phyloP scores from a whole-genome alignment of 345 rosid genomes.

The Mallotus nudiflorus region DNA sequence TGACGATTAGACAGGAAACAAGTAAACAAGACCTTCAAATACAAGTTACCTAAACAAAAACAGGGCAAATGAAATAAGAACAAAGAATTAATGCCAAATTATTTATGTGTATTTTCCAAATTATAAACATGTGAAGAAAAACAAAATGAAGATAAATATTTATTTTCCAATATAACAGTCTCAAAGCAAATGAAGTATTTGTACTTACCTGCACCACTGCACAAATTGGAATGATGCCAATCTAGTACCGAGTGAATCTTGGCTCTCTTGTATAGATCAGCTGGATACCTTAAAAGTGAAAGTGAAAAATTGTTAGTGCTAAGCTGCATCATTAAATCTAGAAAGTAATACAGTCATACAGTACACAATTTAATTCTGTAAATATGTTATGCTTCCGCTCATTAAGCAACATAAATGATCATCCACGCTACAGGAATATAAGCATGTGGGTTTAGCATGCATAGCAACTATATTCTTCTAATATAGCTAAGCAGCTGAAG shows the following conservation, averaged over 20 bases:
- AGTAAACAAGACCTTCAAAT: no score
- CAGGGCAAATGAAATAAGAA: no score
- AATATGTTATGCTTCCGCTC: background rate
- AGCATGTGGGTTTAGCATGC: background rate
- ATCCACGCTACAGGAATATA: background rate
- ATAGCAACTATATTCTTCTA: background rate
- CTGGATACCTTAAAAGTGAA: slow-evolving; percentile 62
- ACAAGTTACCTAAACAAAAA: no score
- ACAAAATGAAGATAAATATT: no score
- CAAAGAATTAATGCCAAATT: no score
- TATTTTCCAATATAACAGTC: no score
- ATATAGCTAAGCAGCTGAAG: background rate
- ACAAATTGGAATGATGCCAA: slow-evolving; percentile 86
- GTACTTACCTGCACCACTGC: slow-evolving; percentile 68
- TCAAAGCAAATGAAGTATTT: slow-evolving; percentile 13
- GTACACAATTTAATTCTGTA: no score
- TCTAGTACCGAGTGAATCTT: slow-evolving; percentile 78
- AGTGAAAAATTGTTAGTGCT: slow-evolving; percentile 6
- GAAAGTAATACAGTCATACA: background rate
- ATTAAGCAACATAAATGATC: background rate
- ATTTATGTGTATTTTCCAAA: no score
- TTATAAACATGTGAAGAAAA: no score
- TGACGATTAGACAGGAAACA: background rate
- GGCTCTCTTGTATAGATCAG: slow-evolving; percentile 77
- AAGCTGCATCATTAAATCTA: background rate